Percentiles rank a stretch among this genome's conserved stretches.
Evolutionary conservation across 202 grass and related monocot species (phyloP).

Genomic region (Hordeum pubiflorum): DNA sequence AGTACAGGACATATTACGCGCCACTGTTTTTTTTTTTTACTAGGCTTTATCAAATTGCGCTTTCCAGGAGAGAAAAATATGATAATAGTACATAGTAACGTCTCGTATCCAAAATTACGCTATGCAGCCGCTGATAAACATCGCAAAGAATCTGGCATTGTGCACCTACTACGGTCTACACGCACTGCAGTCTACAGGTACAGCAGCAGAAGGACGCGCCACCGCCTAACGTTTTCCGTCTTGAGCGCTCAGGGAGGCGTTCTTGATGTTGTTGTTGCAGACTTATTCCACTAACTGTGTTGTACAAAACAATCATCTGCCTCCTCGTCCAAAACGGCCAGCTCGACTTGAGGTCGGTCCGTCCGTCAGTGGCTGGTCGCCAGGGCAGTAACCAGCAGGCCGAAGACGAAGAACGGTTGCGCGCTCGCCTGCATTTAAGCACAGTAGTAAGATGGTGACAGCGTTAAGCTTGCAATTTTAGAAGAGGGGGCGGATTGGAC

Average conservation of each 20-base stretch:
- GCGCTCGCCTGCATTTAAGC: conserved; percentile 55
- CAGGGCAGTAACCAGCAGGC: conserved; percentile 87
- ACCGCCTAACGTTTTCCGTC: neutral
- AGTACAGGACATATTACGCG: too few species aligned
- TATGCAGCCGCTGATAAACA: neutral
- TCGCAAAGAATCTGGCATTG: neutral
- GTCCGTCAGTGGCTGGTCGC: conserved; percentile 60
- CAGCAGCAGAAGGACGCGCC: neutral
- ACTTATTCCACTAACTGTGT: conserved; percentile 6
- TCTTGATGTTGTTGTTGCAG: neutral
- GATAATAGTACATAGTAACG: neutral
- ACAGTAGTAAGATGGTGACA: neutral
- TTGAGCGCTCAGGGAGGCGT: neutral
- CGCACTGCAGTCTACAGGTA: neutral
- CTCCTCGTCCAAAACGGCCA: neutral
- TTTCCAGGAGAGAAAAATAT: neutral
- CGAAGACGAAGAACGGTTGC: conserved; percentile 85
- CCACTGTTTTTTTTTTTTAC: too few species aligned
- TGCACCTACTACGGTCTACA: neutral
- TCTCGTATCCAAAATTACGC: neutral
- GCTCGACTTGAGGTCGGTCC: neutral
- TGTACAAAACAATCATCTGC: neutral
- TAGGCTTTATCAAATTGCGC: neutral
- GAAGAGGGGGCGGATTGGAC: too few species aligned
- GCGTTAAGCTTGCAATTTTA: neutral